Conservation (phyloP, 2,329 filamentous ascomycete genomes). For the Rhinocladiella similis region DNA sequence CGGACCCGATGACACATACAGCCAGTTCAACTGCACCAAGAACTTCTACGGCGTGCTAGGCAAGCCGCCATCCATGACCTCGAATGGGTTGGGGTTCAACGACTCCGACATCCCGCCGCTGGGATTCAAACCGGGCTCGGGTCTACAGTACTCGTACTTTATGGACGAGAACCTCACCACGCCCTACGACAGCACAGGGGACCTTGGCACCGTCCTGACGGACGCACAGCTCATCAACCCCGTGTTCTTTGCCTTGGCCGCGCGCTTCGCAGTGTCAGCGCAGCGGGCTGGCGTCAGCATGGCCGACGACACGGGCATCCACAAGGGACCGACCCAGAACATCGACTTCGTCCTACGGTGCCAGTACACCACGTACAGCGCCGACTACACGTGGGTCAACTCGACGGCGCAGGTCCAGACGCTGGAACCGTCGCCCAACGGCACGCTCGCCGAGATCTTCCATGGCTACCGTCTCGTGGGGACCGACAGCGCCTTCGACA, state of each 20-base stretch:
- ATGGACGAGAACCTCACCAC: conserved; percentile 17
- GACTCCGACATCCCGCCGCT: conserved; percentile 22
- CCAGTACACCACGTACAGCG: conserved; percentile 23
- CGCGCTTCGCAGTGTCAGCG: conserved; percentile 11
- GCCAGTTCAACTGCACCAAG: conserved; percentile 27
- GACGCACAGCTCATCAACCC: conserved; percentile 27
- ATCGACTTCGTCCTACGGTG: conserved; percentile 25
- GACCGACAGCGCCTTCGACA: conserved; percentile 17
- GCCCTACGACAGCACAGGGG: conserved; percentile 22
- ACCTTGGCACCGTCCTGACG: conserved; percentile 12
- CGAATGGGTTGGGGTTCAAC: conserved; percentile 7
- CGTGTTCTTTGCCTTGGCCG: conserved; percentile 23
- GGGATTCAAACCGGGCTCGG: conserved; percentile 21
- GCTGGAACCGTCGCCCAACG: conserved; percentile 21
- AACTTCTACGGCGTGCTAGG: conserved; percentile 28
- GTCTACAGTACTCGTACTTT: conserved; percentile 27
- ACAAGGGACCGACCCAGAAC: conserved; percentile 13
- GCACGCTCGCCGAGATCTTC: conserved; percentile 27
- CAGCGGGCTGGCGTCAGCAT: conserved; percentile 19
- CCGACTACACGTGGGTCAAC: conserved; percentile 27
- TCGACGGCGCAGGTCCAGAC: conserved; percentile 15
- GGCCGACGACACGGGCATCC: conserved; percentile 12
- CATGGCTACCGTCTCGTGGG: conserved; percentile 23
- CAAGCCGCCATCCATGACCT: conserved; percentile 13
- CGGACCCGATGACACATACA: conserved; percentile 12